Evolutionary conservation across 208 protist species (phyloP), one percentile per base, ranked within the genome.

Genomic region (Trypanosoma platydactyli): DNA sequence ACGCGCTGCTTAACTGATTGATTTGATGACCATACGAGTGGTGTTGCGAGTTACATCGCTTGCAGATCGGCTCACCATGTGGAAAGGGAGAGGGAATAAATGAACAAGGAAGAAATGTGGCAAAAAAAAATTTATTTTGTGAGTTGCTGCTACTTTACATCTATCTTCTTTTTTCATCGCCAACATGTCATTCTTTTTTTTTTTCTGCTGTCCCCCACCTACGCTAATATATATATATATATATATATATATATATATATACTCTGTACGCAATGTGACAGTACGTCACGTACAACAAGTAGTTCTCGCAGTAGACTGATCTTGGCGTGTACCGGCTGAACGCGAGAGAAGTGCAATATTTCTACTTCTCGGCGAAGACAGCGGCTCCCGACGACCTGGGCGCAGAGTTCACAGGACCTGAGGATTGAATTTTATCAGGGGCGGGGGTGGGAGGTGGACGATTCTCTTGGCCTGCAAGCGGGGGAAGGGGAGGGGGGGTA

Each of bases 281-380:
- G 40, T 54, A 61, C 53, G 22, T 61, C 15, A 49, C 6, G 64
- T 69, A 69, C 64, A 69, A 69, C 53, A 61, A 60, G 54, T 69
- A 69, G 54, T 44, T 69, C 42, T 62, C 52, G 64, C 52, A 61
- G n/a, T 53, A 59, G 64, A 55, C 49, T 22, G 16, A 68, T 18
- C 50, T 46, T 42, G 41, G 40, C 7, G 20, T 20, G 20, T 41
- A 40, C n/a, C 40, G 38, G 55, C 16, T 25, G 20, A 49, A 54
- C 29, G 30, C 12, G 12, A 22, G 18, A 16, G n/a, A 56, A 45
- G 29, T 40, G 45, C 7, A 46, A 4, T 41, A 44, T 41, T 22
- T 29, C 25, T 60, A 29, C 27, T 49, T 42, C 22, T 60, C 22
- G 15, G 24, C 55, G 38, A 57, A 57, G 29, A 40, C 52, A 57